Percentiles rank a stretch among this genome's conserved stretches.
Conservation (phyloP, 331 rosid genomes). For the Dryas integrifolia region DNA sequence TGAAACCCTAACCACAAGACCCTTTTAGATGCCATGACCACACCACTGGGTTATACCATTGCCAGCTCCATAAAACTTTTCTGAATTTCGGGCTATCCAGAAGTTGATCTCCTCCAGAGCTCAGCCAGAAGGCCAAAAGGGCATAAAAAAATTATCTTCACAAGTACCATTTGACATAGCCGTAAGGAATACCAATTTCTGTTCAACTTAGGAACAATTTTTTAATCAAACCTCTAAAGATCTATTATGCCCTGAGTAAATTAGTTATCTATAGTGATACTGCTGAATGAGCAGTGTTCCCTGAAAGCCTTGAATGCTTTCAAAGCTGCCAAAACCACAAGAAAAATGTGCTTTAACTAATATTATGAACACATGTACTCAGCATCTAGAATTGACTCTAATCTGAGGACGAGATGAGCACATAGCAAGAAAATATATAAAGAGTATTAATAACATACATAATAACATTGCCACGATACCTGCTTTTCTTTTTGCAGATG, state of each 20-base stretch:
- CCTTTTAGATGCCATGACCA: background rate
- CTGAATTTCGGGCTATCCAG: background rate
- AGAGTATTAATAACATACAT: background rate
- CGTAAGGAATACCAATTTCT: background rate
- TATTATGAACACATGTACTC: background rate
- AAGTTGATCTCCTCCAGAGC: background rate
- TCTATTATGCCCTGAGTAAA: background rate
- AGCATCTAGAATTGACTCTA: conserved; percentile 11
- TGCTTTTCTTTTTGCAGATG: conserved; percentile 73
- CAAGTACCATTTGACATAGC: background rate
- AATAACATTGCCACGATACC: conserved; percentile 40
- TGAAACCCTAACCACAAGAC: background rate
- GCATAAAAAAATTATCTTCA: background rate
- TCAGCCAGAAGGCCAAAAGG: background rate
- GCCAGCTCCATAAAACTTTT: background rate
- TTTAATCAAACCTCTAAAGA: background rate
- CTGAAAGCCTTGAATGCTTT: background rate
- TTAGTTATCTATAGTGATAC: background rate
- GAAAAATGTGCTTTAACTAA: conserved; percentile 1
- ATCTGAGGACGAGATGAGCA: background rate
- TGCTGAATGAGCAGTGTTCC: background rate
- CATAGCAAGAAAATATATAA: conserved; percentile 8
- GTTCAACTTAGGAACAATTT: background rate
- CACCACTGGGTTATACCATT: background rate
- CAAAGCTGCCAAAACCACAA: conserved; percentile 14